Evolutionary conservation across 371 early-diverging fungal genomes (phyloP).

Genomic region (Batkoa obscura): DNA sequence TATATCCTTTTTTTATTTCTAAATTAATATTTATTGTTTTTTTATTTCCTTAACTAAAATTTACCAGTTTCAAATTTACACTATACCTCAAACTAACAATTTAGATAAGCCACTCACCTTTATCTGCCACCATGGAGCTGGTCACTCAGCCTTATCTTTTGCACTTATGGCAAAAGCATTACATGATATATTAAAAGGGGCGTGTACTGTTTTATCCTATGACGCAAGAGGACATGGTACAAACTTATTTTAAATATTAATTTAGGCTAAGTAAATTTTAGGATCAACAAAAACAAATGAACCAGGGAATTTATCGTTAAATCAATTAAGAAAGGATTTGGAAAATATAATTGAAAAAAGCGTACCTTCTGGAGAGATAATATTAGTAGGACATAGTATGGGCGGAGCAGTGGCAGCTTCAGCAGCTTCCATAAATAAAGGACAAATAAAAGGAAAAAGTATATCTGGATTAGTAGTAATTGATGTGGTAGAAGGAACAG

Average conservation of each 20-base stretch:
- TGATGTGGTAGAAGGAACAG: conserved; percentile 23
- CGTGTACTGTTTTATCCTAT: conserved; percentile 33
- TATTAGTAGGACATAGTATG: conserved; percentile 37
- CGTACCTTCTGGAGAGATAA: conserved; percentile 6
- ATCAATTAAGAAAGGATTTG: conserved; percentile 31
- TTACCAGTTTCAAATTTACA: too few relatives aligned
- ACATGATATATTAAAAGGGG: conserved; percentile 15
- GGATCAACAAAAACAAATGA: conserved; percentile 25
- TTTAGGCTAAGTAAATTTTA: conserved; percentile 7
- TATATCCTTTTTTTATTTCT: too few relatives aligned
- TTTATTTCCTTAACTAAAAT: too few relatives aligned
- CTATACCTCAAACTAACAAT: too few relatives aligned
- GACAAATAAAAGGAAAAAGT: neutral
- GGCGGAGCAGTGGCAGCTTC: conserved; percentile 72
- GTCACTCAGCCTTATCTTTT: conserved; percentile 60
- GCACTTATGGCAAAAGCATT: conserved; percentile 36
- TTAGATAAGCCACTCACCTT: too few relatives aligned
- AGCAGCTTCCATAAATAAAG: conserved; percentile 15
- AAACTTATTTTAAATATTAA: neutral
- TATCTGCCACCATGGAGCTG: conserved; percentile 83
- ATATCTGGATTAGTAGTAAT: neutral
- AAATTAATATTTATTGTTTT: too few relatives aligned
- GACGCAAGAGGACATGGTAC: conserved; percentile 77
- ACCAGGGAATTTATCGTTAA: conserved; percentile 36
- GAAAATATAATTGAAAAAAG: conserved; percentile 19